These are phyloP conservation scores for Pseudonectria foliicola DNA, from an alignment of 2,329 filamentous ascomycete genomes.

Conservation along the genomic window DNA sequence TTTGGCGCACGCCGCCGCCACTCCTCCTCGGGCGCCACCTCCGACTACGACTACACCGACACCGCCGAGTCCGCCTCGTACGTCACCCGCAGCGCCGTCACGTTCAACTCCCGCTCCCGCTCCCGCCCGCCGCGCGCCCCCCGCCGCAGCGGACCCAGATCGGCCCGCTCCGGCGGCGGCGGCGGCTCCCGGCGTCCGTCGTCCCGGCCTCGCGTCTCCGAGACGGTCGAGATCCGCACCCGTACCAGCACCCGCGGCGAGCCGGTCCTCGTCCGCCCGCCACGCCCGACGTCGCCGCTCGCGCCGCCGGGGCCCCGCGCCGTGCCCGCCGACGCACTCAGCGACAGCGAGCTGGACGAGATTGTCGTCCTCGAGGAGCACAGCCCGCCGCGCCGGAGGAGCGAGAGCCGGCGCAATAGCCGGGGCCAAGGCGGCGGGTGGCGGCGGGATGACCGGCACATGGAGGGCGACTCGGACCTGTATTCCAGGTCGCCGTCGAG, in stretches of 20 bases:
- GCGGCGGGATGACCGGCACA: slow-evolving; percentile 17
- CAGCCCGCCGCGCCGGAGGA: slow-evolving; percentile 19
- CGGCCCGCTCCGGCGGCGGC: slow-evolving; percentile 8
- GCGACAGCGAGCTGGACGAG: slow-evolving; percentile 30
- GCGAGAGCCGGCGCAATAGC: slow-evolving; percentile 15
- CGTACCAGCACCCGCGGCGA: slow-evolving; percentile 11
- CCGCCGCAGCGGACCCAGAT: slow-evolving; percentile 10
- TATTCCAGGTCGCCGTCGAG: slow-evolving; percentile 10
- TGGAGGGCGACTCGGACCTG: slow-evolving; percentile 9
- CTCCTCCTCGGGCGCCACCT: slow-evolving; percentile 3
- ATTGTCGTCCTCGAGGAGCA: slow-evolving; percentile 31
- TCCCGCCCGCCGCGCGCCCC: slow-evolving; percentile 9
- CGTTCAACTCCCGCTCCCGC: slow-evolving; percentile 12
- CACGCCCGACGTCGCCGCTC: slow-evolving; percentile 16
- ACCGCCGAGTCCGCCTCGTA: slow-evolving; percentile 15
- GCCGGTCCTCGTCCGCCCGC: slow-evolving; percentile 22
- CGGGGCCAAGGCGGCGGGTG: slow-evolving; percentile 9
- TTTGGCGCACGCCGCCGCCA: slow-evolving; percentile 9
- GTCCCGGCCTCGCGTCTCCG: slow-evolving; percentile 11
- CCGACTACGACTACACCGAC: slow-evolving; percentile 4
- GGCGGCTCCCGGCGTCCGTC: background rate
- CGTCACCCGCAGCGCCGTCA: slow-evolving; percentile 9
- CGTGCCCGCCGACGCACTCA: slow-evolving; percentile 19
- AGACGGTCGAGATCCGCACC: slow-evolving; percentile 24
- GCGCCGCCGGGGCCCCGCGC: slow-evolving; percentile 21